These are phyloP conservation scores for Huiozyma sinensis DNA, from an alignment of 805 yeast species.

Conservation along the genomic window DNA sequence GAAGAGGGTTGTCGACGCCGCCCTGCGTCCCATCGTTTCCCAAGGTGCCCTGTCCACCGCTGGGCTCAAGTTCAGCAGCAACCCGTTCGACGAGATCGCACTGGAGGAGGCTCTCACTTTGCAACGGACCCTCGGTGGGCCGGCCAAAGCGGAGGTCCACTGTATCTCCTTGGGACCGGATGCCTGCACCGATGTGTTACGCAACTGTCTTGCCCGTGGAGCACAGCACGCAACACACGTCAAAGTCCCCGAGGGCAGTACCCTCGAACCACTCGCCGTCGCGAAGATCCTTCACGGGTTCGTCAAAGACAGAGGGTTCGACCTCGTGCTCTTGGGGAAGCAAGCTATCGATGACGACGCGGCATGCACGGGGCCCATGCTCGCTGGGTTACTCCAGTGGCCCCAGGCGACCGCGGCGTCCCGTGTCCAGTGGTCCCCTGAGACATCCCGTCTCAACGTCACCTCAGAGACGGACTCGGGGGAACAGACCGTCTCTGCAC, in stretches of 20 bases:
- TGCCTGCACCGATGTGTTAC: slow-evolving; percentile 72
- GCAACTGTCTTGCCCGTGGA: slow-evolving; percentile 91
- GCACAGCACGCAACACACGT: slow-evolving; percentile 77
- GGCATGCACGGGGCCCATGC: slow-evolving; percentile 92
- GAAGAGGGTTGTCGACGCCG: slow-evolving; percentile 89
- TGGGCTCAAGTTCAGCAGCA: slow-evolving; percentile 86
- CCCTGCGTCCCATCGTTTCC: slow-evolving; percentile 86
- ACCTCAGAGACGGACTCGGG: slow-evolving; percentile 96
- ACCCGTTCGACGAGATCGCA: slow-evolving; percentile 97
- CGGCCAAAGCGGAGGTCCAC: slow-evolving; percentile 18
- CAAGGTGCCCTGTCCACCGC: slow-evolving; percentile 72
- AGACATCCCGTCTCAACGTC: slow-evolving; percentile 45
- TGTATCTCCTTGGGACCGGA: slow-evolving; percentile 79
- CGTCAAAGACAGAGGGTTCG: slow-evolving; percentile 58
- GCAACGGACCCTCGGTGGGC: no score
- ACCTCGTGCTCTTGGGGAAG: slow-evolving; percentile 83
- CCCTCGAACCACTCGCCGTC: slow-evolving; percentile 75
- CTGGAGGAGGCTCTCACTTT: slow-evolving; percentile 79
- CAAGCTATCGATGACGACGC: slow-evolving; percentile 95
- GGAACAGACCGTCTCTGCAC: slow-evolving; percentile 65
- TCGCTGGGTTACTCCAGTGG: slow-evolving; percentile 90
- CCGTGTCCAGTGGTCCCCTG: slow-evolving; percentile 71
- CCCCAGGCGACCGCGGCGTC: slow-evolving; percentile 76
- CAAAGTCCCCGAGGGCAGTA: slow-evolving; percentile 56
- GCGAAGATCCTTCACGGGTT: slow-evolving; percentile 74